These are phyloP conservation scores for Pseudogymnoascus sp. DNA, from an alignment of 2,329 filamentous ascomycete species.

Conservation along the genomic window DNA sequence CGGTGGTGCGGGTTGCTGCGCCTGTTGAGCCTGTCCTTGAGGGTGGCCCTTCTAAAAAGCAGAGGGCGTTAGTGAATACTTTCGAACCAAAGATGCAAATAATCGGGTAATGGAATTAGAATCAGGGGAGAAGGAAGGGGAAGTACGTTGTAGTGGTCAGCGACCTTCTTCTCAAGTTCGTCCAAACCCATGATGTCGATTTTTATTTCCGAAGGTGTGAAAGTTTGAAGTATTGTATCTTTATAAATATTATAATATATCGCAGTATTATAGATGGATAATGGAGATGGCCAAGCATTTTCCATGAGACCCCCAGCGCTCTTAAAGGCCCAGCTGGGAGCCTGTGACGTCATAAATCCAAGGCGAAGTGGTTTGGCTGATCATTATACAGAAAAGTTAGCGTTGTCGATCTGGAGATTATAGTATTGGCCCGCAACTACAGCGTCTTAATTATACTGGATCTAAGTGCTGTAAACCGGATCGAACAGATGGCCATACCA, in stretches of 20 bases:
- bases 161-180: not conserved
- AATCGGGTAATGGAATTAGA: not conserved
- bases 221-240: not conserved
- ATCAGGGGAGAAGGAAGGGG: not conserved
- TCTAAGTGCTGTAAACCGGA: not conserved
- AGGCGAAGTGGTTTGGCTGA: not conserved
- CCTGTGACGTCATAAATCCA: not conserved
- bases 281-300: not conserved
- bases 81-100: not conserved
- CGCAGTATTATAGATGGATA: not conserved
- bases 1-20: not conserved
- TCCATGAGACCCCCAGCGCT: not conserved
- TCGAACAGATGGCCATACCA: not conserved
- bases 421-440: not conserved
- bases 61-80: not conserved
- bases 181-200: not conserved
- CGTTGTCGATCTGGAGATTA: not conserved
- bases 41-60: not conserved
- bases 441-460: not conserved
- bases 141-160: not conserved
- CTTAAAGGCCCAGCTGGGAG: not conserved
- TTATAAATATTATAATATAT: not conserved
- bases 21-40: not conserved
- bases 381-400: not conserved
- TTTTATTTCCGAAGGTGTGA: not conserved